Conservation (phyloP, 371 early-diverging fungal species). For the Amoeboaphelidium protococcarum region DNA sequence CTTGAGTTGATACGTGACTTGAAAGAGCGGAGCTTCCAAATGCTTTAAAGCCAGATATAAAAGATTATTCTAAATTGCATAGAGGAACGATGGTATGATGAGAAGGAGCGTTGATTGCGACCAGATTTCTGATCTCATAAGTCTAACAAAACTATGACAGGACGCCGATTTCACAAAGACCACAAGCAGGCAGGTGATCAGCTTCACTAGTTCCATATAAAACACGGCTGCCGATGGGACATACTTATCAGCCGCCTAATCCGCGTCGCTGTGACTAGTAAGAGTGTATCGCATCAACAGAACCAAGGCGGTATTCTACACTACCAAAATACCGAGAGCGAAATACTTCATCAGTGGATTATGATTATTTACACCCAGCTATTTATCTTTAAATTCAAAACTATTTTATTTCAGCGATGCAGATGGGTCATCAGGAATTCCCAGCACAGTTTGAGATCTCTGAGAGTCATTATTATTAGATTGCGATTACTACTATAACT, state of each 20-base stretch:
- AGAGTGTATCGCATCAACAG: slow-evolving; percentile 34
- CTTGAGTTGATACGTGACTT: slow-evolving; percentile 6
- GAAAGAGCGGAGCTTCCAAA: slow-evolving; percentile 5
- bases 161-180: slow-evolving; percentile 3
- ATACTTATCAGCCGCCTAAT: slow-evolving; percentile 27
- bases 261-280: too few species aligned
- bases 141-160: slow-evolving; percentile 12
- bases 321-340: slow-evolving; percentile 22
- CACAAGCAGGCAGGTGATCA: slow-evolving; percentile 1
- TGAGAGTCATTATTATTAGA: too few species aligned
- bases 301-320: slow-evolving; percentile 30
- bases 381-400: too few species aligned
- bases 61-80: slow-evolving; percentile 7
- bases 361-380: neutral
- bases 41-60: slow-evolving; percentile 5
- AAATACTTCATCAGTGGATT: slow-evolving; percentile 15
- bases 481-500: too few species aligned
- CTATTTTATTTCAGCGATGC: too few species aligned
- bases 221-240: slow-evolving; percentile 37
- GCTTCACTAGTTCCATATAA: slow-evolving; percentile 29
- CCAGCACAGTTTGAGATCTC: too few species aligned
- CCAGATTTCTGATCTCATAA: slow-evolving; percentile 20
- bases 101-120: slow-evolving; percentile 2
- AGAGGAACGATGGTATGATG: slow-evolving; percentile 3
- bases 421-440: too few species aligned